Evolutionary conservation across 2,329 filamentous ascomycete genomes (phyloP).

Genomic region (Fusarium solani-melongenae): DNA sequence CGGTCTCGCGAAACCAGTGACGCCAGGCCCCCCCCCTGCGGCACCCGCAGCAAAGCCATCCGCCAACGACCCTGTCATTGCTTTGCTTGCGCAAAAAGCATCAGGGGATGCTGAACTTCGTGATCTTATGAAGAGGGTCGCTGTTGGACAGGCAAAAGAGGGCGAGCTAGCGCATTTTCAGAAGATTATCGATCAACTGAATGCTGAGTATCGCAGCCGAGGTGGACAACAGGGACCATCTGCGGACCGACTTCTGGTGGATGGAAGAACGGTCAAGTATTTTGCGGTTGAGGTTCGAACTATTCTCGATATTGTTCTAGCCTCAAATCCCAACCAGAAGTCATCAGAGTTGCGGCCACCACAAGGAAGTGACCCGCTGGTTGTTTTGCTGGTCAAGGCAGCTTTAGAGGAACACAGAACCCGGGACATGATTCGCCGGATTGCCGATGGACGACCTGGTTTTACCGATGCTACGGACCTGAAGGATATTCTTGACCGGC

Average conservation of each 20-base stretch:
- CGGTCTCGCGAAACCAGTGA: slow-evolving; percentile 27
- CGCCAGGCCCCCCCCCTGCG: slow-evolving; percentile 26
- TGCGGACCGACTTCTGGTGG: slow-evolving; percentile 65
- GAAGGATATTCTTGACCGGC: slow-evolving; percentile 62
- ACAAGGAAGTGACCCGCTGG: slow-evolving; percentile 64
- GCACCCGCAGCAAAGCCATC: slow-evolving; percentile 39
- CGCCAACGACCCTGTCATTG: slow-evolving; percentile 79
- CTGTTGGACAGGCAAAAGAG: slow-evolving; percentile 76
- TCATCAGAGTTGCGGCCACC: slow-evolving; percentile 65
- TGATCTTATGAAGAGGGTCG: slow-evolving; percentile 85
- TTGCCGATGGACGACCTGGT: slow-evolving; percentile 62
- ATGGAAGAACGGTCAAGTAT: slow-evolving; percentile 67
- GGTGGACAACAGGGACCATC: slow-evolving; percentile 63
- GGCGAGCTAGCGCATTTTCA: slow-evolving; percentile 82
- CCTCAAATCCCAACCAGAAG: slow-evolving; percentile 67
- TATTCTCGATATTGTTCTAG: slow-evolving; percentile 69
- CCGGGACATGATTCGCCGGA: slow-evolving; percentile 63
- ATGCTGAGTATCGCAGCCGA: slow-evolving; percentile 65
- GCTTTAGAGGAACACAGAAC: slow-evolving; percentile 64
- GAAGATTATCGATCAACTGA: slow-evolving; percentile 83
- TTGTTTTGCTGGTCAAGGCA: slow-evolving; percentile 68
- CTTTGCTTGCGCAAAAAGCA: slow-evolving; percentile 80
- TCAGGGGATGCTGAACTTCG: slow-evolving; percentile 78
- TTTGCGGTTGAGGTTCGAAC: slow-evolving; percentile 68
- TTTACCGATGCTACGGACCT: slow-evolving; percentile 66